A percentile compares a stretch with the other conserved stretches of the same genome.
Conservation (phyloP, 2,329 filamentous ascomycete species). For the Colletotrichum liriopes region DNA sequence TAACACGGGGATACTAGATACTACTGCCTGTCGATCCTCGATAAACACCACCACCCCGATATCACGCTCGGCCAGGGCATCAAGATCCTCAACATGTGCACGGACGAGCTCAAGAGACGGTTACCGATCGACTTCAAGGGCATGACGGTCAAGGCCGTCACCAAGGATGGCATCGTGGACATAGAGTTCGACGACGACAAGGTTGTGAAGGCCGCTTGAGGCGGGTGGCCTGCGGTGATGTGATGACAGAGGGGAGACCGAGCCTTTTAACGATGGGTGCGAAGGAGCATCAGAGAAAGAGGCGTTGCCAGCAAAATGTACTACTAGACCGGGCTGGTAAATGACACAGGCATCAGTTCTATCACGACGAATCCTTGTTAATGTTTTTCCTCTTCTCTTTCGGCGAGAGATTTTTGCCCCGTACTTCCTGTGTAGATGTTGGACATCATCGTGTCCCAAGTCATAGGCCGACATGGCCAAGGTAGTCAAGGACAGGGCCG, state of each 20-base stretch:
- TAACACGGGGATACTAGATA: conserved; percentile 71
- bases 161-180: conserved; percentile 91
- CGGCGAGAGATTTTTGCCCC: neutral
- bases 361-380: conserved; percentile 19
- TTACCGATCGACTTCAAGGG: conserved; percentile 99
- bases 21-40: conserved; percentile 97
- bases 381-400: neutral
- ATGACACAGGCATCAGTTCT: conserved; percentile 42
- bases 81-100: conserved; percentile 94
- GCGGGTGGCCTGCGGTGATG: conserved; percentile 9
- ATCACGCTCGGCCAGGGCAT: conserved; percentile 91
- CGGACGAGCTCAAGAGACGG: conserved; percentile 95
- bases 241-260: conserved; percentile 37
- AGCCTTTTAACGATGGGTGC: conserved; percentile 22
- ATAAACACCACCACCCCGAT: conserved; percentile 98
- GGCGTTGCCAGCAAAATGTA: conserved; percentile 43
- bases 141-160: conserved; percentile 93
- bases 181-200: conserved; percentile 89
- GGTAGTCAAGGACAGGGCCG: neutral
- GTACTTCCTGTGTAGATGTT: neutral
- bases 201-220: conserved; percentile 74
- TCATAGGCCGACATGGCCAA: neutral
- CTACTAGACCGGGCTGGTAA: conserved; percentile 44
- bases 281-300: conserved; percentile 23
- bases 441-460: neutral